Base-by-base conservation (phyloP, 305 asterid genomes). In the Fraxinus floribunda region DNA sequence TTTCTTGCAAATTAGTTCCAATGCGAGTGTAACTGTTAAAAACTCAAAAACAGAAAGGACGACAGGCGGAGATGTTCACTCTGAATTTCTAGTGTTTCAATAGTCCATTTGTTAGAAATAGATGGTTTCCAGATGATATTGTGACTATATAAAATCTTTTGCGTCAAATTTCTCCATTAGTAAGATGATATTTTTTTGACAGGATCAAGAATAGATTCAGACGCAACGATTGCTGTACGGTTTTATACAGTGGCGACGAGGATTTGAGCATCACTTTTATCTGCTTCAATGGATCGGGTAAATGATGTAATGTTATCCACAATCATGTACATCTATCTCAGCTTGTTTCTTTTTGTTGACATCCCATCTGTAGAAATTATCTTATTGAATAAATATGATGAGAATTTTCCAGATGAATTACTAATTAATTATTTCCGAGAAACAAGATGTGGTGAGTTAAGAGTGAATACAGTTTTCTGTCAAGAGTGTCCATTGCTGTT, bases 251-350 rank as follows among this genome's bases (percentile, higher is more conserved):
- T 13, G 38, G 22, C 7, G 60, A 32, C 13, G 77, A 80, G 79
- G 74, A 74, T 79, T 78, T 77, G 81, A 77, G 57, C 78, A 34
- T 77, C 16, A 24, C 20, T 64, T 66, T 26, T 16, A 11, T 66
- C 70, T 18, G 30, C 70, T 60, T 77, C 34, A n/a, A 36, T 22
- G 66, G 81, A 72, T 36, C 64, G 39, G 77, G 46, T 35, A 30
- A 66, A 46, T 35, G 13, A 26, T 77, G 77, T 83, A 77, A 38
- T 78, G 71, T 80, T 78, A 83, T 82, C 80, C 80, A 79, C 46
- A 57, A 76, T 85, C 38, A 10, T 66, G 81, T 86, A 83, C 80
- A 66, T 4, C 8, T 80, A 73, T 80, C 80, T 80, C 41, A 62
- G 75, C 78, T 79, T 75, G 71, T 84, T 44, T 66, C 62, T 77